phyloP scores from a whole-genome alignment of 139 green algal genomes.

The Micractinium sp. region DNA sequence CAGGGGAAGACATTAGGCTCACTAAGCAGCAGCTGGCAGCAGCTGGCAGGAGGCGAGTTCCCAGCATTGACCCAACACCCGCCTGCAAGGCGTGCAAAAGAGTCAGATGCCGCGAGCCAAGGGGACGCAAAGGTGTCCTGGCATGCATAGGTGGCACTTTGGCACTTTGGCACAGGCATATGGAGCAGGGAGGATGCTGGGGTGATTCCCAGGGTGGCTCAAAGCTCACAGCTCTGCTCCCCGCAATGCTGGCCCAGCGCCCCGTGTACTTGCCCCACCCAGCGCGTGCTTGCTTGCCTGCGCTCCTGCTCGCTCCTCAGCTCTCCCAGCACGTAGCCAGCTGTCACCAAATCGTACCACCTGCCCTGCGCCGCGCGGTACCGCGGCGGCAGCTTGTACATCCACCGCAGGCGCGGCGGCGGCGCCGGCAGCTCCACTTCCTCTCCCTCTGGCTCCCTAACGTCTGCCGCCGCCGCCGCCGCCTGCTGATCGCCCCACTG shows the following conservation, averaged over 20 bases:
- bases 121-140: no score
- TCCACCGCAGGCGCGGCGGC: slow-evolving; percentile 31
- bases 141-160: no score
- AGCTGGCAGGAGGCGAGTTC: no score
- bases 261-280: neutral
- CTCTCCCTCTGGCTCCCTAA: neutral
- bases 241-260: neutral
- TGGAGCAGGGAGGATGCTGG: no score
- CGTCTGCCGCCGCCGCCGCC: neutral
- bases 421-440: neutral
- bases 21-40: neutral
- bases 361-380: neutral
- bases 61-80: no score
- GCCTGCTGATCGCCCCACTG: neutral
- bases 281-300: neutral
- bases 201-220: no score
- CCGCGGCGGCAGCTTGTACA: slow-evolving; percentile 17
- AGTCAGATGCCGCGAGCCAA: no score
- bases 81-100: no score
- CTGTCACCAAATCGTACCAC: slow-evolving; percentile 68
- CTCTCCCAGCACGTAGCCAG: slow-evolving; percentile 73
- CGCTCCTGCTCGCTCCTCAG: slow-evolving; percentile 46
- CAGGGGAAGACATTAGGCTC: neutral
- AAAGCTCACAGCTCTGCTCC: no score
- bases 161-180: no score